Evolutionary conservation across 352 stramenopile genomes (phyloP), one percentile per base, ranked within the genome.

Genomic region (Phytopythium aichiense): DNA sequence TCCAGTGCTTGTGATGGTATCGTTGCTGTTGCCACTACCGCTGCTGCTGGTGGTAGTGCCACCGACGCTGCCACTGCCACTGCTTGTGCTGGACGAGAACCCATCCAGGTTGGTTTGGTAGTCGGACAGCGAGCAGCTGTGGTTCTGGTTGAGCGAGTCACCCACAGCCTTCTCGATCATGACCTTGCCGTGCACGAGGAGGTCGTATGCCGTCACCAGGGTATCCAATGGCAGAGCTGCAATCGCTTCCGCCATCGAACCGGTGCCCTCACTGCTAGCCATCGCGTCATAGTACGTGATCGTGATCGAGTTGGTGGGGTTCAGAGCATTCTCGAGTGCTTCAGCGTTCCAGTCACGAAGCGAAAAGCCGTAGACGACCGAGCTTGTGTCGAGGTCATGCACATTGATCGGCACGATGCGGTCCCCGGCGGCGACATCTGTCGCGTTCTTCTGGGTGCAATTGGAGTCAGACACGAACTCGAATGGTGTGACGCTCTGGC

Each of bases 311-410:
- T 12, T 62, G 2, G 30, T 66, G 8, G 70, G 6, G 35, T 40
- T 40, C 52, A 74, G 56, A 20, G 53, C 70, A 1, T 45, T 16
- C 1, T 22, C 3, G 12, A 77, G 12, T 48, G 67, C 58, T 30
- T 86, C 76, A 11, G 65, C 64, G 56, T 86, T 83, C 76, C 76
- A 86, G 15, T 83, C 74, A n/a, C 72, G 65, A 3, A 71, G 63
- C 13, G 68, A 59, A 45, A 86, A 86, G n/a, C 76, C 76, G 53
- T 81, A 86, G 16, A 77, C 61, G 5, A 68, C 69, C 0, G 72
- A 69, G 18, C 74, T 83, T 6, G 67, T 60, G 48, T 71, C 69
- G 15, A 86, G 42, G 33, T 83, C 70, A 57, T 83, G 65, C 25
- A 74, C 66, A 22, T 77, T 80, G 22, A 86, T 63, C 4, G 64